A percentile compares a stretch with the other conserved stretches of the same genome.
Conservation (phyloP, 768 basidiomycete genomes). For the Amanita jacksonii region DNA sequence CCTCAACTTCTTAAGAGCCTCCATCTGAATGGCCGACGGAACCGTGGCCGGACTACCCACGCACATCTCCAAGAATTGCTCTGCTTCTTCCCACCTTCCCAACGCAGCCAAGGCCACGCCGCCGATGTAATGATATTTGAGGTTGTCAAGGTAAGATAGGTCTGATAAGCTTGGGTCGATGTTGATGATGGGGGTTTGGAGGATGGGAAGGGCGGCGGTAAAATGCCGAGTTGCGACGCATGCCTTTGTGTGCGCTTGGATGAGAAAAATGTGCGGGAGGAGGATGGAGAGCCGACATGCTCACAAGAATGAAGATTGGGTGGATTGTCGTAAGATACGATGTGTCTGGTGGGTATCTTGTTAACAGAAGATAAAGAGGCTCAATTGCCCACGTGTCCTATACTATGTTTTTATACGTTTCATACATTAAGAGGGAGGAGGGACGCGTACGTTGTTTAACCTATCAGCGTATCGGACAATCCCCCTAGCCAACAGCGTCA, state of each 20-base stretch:
- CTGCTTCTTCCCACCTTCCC: slow-evolving; percentile 58
- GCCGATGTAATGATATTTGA: slow-evolving; percentile 79
- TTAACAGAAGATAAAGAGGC: slow-evolving; percentile 51
- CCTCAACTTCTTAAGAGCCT: slow-evolving; percentile 77
- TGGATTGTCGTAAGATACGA: slow-evolving; percentile 66
- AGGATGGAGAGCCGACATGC: background rate
- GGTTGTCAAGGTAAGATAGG: slow-evolving; percentile 67
- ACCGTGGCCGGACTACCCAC: slow-evolving; percentile 49
- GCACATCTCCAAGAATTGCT: slow-evolving; percentile 75
- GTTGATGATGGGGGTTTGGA: slow-evolving; percentile 52
- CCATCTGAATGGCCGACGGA: slow-evolving; percentile 67
- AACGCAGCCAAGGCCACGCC: slow-evolving; percentile 61
- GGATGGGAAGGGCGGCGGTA: slow-evolving; percentile 47
- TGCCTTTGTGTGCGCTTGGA: slow-evolving; percentile 29
- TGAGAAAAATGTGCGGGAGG: background rate
- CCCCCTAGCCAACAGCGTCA: slow-evolving; percentile 56
- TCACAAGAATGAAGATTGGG: slow-evolving; percentile 16
- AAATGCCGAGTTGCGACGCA: slow-evolving; percentile 50
- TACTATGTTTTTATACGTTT: background rate
- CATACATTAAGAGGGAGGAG: slow-evolving; percentile 15
- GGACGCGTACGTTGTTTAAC: slow-evolving; percentile 34
- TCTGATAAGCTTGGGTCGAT: slow-evolving; percentile 55
- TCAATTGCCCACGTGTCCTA: slow-evolving; percentile 37
- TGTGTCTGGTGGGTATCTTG: slow-evolving; percentile 47
- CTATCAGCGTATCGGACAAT: slow-evolving; percentile 43